Evolutionary conservation across 257 asterid species (phyloP).

Genomic region (Ballota nigra): DNA sequence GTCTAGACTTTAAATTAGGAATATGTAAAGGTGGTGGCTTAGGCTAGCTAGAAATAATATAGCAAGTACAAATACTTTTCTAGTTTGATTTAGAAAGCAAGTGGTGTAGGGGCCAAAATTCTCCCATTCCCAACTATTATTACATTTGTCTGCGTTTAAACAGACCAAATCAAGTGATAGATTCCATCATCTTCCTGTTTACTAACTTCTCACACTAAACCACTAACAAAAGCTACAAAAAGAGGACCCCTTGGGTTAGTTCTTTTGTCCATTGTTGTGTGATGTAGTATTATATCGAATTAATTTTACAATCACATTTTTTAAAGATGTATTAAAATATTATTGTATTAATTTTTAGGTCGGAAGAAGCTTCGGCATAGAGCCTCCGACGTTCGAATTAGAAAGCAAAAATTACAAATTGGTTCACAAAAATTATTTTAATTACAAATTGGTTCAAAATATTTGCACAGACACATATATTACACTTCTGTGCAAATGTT

Average conservation of each 20-base stretch:
- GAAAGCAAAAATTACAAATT: no score
- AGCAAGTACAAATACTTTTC: constrained; percentile 14
- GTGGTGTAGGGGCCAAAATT: constrained; percentile 45
- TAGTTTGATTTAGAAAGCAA: constrained; percentile 15
- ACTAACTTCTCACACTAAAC: neutral
- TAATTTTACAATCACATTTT: no score
- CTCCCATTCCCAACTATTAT: constrained; percentile 19
- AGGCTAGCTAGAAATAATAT: neutral
- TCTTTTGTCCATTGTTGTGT: no score
- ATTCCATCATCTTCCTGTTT: constrained; percentile 37
- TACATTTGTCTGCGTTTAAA: constrained; percentile 38
- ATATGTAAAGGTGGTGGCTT: neutral
- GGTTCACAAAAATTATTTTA: no score
- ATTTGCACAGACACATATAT: no score
- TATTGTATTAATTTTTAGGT: no score
- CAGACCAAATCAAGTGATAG: constrained; percentile 59
- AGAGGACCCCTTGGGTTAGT: neutral
- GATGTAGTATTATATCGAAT: no score
- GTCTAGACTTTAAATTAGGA: neutral
- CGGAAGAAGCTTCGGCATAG: no score
- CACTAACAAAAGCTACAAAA: neutral
- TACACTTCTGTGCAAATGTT: no score
- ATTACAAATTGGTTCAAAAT: no score
- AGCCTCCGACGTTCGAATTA: no score
- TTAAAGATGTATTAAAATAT: no score